Evolutionary conservation across 768 basidiomycete species (phyloP), one percentile per base, ranked within the genome.

Genomic region (Mycena polygramma): DNA sequence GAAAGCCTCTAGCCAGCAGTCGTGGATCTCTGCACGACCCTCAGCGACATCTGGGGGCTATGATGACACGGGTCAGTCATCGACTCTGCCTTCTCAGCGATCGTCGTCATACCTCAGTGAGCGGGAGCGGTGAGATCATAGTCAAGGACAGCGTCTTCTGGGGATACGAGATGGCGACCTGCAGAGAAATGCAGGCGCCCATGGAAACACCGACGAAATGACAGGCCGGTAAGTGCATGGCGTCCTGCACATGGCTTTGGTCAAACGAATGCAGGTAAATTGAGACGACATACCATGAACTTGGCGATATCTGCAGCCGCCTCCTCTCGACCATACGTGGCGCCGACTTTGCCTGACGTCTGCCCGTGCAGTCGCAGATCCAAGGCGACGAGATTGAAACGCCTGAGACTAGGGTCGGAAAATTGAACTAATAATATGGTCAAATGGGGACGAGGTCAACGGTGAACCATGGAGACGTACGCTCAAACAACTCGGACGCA

Each of bases 201-300:
- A 81, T 79, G 4, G 80, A 80, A 15, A 83, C 72, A 17, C 80
- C 82, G 51, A 82, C 81, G 46, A 84, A 65, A 67, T 84, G 83
- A 41, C 76, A 77, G 9, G 80, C 75, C 30, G 81, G 80, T 6
- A 84, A 64, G 4, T 73, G 68, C 24, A 84, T 65, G 17, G 80
- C 78, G 17, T 79, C 75, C 83, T 83, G 53, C 41, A 30, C 30
- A 30, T 30, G 30, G 63, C 39, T 7, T 60, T 10, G 3, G 15
- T 14, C 1, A 20, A 11, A 62, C 46, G 13, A n/a, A 39, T 14
- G 15, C 15, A 15, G 9, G 41, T 41, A 41, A 41, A 41, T 30
- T 37, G 17, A 41, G 20, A 46, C 15, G 43, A 63, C 73, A 24
- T 69, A 82, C 82, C 76, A 83, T 78, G 52, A 83, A 77, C 51